Conservation (phyloP, 352 stramenopile species). For the Phytophthora lateralis region DNA sequence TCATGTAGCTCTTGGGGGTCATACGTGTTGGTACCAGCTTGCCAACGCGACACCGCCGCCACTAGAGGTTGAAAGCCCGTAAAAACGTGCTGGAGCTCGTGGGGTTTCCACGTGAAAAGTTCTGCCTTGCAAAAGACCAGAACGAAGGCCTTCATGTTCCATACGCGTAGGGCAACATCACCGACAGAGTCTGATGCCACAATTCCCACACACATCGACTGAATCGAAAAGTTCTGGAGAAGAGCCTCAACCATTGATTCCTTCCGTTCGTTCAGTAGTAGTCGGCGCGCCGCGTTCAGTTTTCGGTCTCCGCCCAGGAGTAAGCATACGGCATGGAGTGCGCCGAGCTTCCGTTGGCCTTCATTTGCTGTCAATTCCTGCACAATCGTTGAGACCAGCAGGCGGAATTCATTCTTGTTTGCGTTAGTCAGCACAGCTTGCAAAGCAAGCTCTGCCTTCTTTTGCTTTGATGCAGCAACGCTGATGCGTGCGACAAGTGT, state of each 20-base stretch:
- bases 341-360: constrained; percentile 49
- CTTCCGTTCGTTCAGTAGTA: constrained; percentile 60
- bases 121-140: constrained; percentile 80
- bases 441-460: constrained; percentile 35
- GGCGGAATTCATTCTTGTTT: constrained; percentile 75
- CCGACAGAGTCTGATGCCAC: background rate
- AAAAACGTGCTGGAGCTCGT: constrained; percentile 77
- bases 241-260: constrained; percentile 49
- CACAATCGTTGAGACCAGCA: constrained; percentile 62
- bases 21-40: constrained; percentile 23
- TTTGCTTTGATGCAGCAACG: background rate
- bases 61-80: constrained; percentile 67
- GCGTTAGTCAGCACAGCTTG: constrained; percentile 54
- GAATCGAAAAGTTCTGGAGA: constrained; percentile 49
- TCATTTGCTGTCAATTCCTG: constrained; percentile 54
- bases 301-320: constrained; percentile 71
- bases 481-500: constrained; percentile 20
- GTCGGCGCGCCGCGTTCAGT: constrained; percentile 50
- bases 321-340: constrained; percentile 56
- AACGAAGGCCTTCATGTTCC: constrained; percentile 66
- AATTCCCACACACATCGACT: constrained; percentile 27
- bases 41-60: constrained; percentile 31
- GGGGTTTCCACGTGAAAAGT: constrained; percentile 77
- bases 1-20: constrained; percentile 55
- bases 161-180: constrained; percentile 35